Conservation (phyloP, 352 stramenopile species). For the Globisporangium barbulae region DNA sequence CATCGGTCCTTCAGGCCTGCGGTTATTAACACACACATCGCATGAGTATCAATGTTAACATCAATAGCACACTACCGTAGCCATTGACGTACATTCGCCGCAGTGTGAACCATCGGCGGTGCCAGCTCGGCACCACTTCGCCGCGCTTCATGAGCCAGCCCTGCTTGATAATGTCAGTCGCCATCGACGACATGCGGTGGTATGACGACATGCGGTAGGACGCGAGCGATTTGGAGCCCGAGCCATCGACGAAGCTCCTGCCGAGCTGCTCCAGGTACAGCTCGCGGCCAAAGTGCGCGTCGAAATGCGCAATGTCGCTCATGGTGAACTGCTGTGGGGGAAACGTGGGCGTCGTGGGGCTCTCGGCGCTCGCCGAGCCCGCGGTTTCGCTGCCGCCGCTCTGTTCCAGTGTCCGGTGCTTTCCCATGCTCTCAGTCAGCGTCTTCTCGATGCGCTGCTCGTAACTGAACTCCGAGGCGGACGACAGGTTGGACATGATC, state of each 20-base stretch:
- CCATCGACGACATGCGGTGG: constrained; percentile 48
- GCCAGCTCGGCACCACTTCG: constrained; percentile 73
- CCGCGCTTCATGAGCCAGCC: constrained; percentile 80
- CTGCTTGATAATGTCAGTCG: constrained; percentile 47
- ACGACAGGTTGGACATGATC: background rate
- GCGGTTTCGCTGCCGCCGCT: constrained; percentile 12
- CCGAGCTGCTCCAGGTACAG: constrained; percentile 71
- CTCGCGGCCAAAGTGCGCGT: constrained; percentile 63
- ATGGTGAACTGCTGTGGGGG: constrained; percentile 51
- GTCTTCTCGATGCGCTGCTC: constrained; percentile 69
- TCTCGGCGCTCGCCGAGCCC: constrained; percentile 2
- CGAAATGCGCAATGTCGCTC: constrained; percentile 59
- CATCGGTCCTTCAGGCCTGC: constrained; percentile 63
- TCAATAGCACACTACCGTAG: background rate
- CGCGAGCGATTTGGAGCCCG: constrained; percentile 52
- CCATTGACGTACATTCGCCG: constrained; percentile 46
- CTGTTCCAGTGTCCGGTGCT: constrained; percentile 25
- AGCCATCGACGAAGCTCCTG: constrained; percentile 54
- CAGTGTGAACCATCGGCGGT: constrained; percentile 80
- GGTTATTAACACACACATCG: background rate
- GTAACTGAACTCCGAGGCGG: constrained; percentile 24
- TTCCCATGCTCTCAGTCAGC: constrained; percentile 46
- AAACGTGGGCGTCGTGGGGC: constrained; percentile 19
- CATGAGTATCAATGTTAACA: background rate
- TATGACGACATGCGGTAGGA: constrained; percentile 71